These are phyloP conservation scores for Porogramme epimiltina DNA, from an alignment of 1,284 basidiomycete species.

Conservation along the genomic window DNA sequence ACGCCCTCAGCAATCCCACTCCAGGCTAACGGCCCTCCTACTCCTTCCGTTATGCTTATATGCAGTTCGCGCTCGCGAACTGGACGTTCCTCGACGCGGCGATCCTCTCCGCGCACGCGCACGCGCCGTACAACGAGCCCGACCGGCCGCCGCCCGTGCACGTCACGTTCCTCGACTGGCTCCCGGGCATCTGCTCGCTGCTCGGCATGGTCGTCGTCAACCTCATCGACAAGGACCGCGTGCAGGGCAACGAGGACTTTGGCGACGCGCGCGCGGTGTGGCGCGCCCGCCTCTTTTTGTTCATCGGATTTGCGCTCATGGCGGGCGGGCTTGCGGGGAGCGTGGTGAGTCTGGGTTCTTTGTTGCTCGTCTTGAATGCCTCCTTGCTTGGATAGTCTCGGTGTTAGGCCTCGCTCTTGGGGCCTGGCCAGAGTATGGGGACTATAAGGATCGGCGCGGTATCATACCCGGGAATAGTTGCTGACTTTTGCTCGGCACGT, in stretches of 20 bases:
- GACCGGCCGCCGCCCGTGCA: conserved; percentile 80
- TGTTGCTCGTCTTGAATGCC: not conserved
- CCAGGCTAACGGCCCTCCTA: too few species aligned
- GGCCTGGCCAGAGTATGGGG: too few species aligned
- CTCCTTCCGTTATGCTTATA: too few species aligned
- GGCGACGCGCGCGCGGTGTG: conserved; percentile 69
- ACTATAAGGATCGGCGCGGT: too few species aligned
- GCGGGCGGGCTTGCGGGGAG: conserved; percentile 74
- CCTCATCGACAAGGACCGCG: conserved; percentile 92
- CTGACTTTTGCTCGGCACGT: not conserved
- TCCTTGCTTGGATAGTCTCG: not conserved
- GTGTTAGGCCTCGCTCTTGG: too few species aligned
- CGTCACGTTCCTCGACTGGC: conserved; percentile 92
- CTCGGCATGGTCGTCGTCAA: conserved; percentile 94
- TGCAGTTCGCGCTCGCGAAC: conserved; percentile 90
- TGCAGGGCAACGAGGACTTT: conserved; percentile 81
- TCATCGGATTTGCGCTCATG: conserved; percentile 93
- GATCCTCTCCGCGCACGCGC: conserved; percentile 84
- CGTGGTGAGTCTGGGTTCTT: conserved; percentile 9
- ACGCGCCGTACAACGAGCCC: conserved; percentile 68
- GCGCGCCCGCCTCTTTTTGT: conserved; percentile 77
- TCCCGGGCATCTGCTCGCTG: conserved; percentile 92
- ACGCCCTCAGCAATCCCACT: too few species aligned
- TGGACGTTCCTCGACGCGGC: conserved; percentile 97
- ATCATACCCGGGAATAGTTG: too few species aligned